These are phyloP conservation scores for Arthrobotrys pseudoclavata DNA, from an alignment of 2,329 filamentous ascomycete genomes.

Conservation along the genomic window DNA sequence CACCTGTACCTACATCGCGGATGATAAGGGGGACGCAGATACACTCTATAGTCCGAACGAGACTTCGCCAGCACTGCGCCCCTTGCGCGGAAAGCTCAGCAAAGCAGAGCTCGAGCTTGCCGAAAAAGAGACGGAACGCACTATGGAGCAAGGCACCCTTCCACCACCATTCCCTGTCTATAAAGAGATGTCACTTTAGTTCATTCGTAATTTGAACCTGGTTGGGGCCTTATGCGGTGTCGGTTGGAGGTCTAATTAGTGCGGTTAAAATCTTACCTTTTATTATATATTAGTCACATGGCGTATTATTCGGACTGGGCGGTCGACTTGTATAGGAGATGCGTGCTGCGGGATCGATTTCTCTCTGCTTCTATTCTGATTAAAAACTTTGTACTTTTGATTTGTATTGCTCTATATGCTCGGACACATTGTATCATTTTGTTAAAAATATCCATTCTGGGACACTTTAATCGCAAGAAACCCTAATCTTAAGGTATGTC, in stretches of 20 bases:
- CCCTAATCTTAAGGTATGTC: not conserved
- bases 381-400: not conserved
- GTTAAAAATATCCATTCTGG: not conserved
- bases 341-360: slow-evolving; percentile 6
- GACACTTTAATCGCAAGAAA: too few relatives aligned
- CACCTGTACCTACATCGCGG: slow-evolving; percentile 35
- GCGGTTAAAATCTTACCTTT: not conserved
- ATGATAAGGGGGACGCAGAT: slow-evolving; percentile 45
- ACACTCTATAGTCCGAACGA: slow-evolving; percentile 48
- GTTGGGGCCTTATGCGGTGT: not conserved
- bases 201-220: not conserved
- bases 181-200: slow-evolving; percentile 13
- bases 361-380: not conserved
- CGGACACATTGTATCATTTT: not conserved
- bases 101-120: slow-evolving; percentile 1
- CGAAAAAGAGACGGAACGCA: slow-evolving; percentile 3
- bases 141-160: slow-evolving; percentile 3
- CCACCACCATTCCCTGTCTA: slow-evolving; percentile 51
- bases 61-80: slow-evolving; percentile 34
- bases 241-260: not conserved
- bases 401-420: not conserved
- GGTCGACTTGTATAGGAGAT: not conserved
- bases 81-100: slow-evolving; percentile 13
- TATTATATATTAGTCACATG: not conserved
- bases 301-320: slow-evolving; percentile 5